phyloP scores from a whole-genome alignment of 2,329 filamentous ascomycete species.

The Aaosphaeria arxii region DNA sequence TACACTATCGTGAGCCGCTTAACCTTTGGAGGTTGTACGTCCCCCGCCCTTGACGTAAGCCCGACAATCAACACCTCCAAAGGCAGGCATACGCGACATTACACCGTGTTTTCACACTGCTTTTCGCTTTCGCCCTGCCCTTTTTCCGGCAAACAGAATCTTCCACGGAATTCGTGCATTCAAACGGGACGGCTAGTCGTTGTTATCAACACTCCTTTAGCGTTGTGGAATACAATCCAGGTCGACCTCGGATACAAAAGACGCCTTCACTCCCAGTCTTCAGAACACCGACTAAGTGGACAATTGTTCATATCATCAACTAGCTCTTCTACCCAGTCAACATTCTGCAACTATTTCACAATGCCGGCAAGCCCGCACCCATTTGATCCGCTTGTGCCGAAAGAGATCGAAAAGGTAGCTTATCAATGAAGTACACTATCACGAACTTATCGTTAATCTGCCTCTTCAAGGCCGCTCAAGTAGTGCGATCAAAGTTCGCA shows the following conservation, averaged over 20 bases:
- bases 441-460: not conserved
- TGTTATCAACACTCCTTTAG: not conserved
- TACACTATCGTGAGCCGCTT: not conserved
- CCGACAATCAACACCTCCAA: not conserved
- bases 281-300: no score
- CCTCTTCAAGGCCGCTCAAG: conserved; percentile 16
- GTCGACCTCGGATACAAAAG: no score
- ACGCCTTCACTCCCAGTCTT: no score
- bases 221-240: not conserved
- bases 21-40: not conserved
- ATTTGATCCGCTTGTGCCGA: conserved; percentile 5
- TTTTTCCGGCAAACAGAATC: not conserved
- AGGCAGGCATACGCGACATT: not conserved
- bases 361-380: not conserved
- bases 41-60: not conserved
- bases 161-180: not conserved
- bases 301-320: not conserved
- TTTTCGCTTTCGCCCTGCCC: no score
- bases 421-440: not conserved
- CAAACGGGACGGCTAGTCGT: not conserved
- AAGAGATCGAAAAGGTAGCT: conserved; percentile 5
- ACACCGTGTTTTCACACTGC: no score
- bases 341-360: not conserved
- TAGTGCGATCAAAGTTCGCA: conserved; percentile 36
- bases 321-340: not conserved